Evolutionary conservation across 2,329 filamentous ascomycete genomes (phyloP).

Genomic region (Acrocalymma vagum): DNA sequence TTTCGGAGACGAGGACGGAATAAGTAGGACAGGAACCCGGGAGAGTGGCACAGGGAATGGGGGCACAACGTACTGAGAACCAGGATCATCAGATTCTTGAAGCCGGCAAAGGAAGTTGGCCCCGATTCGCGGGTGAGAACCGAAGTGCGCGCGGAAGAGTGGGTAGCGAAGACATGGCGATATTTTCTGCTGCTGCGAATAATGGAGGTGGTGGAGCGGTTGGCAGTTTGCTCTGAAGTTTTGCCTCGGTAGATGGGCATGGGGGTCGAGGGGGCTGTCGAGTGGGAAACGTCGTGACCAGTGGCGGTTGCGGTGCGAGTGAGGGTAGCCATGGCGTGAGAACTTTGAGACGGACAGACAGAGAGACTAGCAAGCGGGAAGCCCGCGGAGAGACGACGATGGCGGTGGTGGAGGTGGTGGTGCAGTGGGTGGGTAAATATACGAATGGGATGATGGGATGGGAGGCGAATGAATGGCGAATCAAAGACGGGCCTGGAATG

Average conservation of each 20-base stretch:
- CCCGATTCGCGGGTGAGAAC: conserved; percentile 86
- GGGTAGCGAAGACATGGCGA: conserved; percentile 89
- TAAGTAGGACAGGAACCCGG: too few species aligned
- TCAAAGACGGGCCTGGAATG: conserved; percentile 30
- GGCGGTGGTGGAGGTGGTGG: conserved; percentile 2
- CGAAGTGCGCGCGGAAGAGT: conserved; percentile 75
- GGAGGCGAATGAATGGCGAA: conserved; percentile 15
- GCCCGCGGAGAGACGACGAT: conserved; percentile 1
- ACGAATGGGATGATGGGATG: conserved; percentile 18
- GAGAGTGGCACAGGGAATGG: not conserved
- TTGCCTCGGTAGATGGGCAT: conserved; percentile 29
- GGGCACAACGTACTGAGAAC: conserved; percentile 72
- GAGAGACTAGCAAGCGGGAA: too few species aligned
- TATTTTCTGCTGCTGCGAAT: conserved; percentile 67
- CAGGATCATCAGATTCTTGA: conserved; percentile 95
- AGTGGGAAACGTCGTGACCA: too few species aligned
- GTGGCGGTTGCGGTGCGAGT: conserved; percentile 34
- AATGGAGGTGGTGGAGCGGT: conserved; percentile 18
- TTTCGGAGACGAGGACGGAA: too few species aligned
- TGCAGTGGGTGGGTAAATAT: conserved; percentile 18
- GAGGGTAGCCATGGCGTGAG: conserved; percentile 44
- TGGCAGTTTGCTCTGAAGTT: conserved; percentile 22
- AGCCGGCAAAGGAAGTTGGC: conserved; percentile 82
- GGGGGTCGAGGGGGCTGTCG: conserved; percentile 26
- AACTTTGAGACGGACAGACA: conserved; percentile 3